These are phyloP conservation scores for Cordia subcordata DNA, from an alignment of 257 asterid species.

Conservation along the genomic window DNA sequence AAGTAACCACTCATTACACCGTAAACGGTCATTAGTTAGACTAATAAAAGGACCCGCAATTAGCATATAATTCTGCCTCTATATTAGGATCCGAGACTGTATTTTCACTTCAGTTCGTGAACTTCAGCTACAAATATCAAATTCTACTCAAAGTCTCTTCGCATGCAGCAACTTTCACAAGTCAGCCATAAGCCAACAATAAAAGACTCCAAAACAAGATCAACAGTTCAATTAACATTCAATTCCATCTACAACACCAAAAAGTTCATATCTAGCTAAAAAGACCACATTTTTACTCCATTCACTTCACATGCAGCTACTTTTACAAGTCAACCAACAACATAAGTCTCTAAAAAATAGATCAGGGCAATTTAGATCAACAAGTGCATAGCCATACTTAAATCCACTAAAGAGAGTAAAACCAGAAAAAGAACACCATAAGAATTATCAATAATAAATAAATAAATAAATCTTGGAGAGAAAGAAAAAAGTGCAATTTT, in stretches of 20 bases:
- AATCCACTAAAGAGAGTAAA: not conserved
- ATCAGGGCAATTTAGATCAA: not conserved
- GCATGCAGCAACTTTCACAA: not conserved
- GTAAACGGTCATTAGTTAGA: no score
- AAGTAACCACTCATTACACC: no score
- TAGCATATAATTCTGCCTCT: no score
- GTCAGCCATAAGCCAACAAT: no score
- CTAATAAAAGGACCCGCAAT: no score
- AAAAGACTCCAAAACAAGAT: no score
- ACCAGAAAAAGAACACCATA: not conserved
- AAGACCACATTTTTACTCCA: constrained; percentile 2
- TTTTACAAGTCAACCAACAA: constrained; percentile 14
- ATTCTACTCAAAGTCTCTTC: no score
- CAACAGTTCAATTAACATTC: not conserved
- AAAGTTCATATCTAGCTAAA: not conserved
- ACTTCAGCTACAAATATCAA: not conserved
- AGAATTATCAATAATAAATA: not conserved
- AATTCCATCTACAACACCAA: constrained; percentile 3
- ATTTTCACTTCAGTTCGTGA: no score
- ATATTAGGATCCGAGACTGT: no score
- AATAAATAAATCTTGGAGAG: not conserved
- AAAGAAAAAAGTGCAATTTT: not conserved
- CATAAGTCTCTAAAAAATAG: constrained; percentile 6
- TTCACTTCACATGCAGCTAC: constrained; percentile 23
- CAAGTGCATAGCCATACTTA: constrained; percentile 4